Evolutionary conservation across 2,329 filamentous ascomycete genomes (phyloP).

Genomic region (Lachnellula willkommii): DNA sequence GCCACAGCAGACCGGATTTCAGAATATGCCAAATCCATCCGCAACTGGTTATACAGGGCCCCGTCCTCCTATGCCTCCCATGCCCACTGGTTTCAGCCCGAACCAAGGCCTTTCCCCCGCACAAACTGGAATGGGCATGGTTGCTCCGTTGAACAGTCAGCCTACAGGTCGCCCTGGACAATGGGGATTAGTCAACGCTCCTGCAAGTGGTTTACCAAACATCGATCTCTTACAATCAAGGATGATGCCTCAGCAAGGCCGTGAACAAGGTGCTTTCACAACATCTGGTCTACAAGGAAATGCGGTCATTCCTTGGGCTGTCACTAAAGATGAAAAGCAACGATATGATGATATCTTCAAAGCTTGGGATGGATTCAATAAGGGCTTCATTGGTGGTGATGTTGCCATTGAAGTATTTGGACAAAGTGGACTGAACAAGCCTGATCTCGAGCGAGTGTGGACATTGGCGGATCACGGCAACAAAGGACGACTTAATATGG

Average conservation of each 20-base stretch:
- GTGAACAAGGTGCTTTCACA: conserved; percentile 76
- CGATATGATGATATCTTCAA: conserved; percentile 93
- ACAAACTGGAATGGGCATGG: conserved; percentile 57
- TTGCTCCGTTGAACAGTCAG: conserved; percentile 75
- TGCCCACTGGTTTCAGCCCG: conserved; percentile 71
- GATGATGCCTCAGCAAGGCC: conserved; percentile 95
- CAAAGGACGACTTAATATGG: conserved; percentile 87
- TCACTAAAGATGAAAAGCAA: conserved; percentile 97
- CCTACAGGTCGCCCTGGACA: conserved; percentile 90
- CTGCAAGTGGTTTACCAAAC: conserved; percentile 82
- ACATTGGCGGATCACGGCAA: conserved; percentile 91
- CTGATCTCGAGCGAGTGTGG: conserved; percentile 89
- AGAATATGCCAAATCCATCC: conserved; percentile 62
- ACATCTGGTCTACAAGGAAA: conserved; percentile 86
- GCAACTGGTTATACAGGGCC: conserved; percentile 76
- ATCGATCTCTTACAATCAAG: conserved; percentile 87
- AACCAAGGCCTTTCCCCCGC: conserved; percentile 53
- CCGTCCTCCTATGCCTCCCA: conserved; percentile 70
- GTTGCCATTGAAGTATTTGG: conserved; percentile 96
- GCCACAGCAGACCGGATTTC: conserved; percentile 65
- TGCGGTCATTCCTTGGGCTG: conserved; percentile 94
- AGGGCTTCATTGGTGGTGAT: conserved; percentile 85
- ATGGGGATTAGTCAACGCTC: conserved; percentile 97
- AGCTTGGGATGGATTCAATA: conserved; percentile 92
- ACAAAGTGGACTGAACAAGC: conserved; percentile 87